Conservation (phyloP, 495 filamentous ascomycete species). For the Patellaria atrata region DNA sequence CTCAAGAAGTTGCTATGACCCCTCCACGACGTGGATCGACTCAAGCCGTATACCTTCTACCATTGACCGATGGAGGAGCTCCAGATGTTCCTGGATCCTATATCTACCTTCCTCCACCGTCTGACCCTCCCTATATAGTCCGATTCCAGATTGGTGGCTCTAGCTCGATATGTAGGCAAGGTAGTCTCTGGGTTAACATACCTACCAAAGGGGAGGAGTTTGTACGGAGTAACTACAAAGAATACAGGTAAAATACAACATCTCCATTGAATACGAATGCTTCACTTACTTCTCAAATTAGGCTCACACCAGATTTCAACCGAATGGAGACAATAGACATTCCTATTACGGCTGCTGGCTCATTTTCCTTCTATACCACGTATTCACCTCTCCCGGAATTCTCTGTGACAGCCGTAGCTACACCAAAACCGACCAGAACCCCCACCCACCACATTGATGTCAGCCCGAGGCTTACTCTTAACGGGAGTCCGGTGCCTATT, state of each 20-base stretch:
- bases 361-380: conserved; percentile 91
- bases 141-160: conserved; percentile 92
- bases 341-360: conserved; percentile 66
- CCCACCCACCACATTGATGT: conserved; percentile 84
- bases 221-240: conserved; percentile 57
- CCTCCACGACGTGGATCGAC: too few species aligned
- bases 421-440: conserved; percentile 49
- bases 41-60: conserved; percentile 58
- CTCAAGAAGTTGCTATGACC: too few species aligned
- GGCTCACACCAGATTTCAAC: conserved; percentile 84
- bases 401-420: conserved; percentile 36
- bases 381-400: conserved; percentile 78
- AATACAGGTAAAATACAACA: conserved; percentile 48
- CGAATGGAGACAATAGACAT: conserved; percentile 78
- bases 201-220: conserved; percentile 63
- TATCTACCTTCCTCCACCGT: conserved; percentile 74
- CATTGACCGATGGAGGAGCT: conserved; percentile 80
- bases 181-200: conserved; percentile 91
- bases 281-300: conserved; percentile 26
- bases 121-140: conserved; percentile 54
- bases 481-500: conserved; percentile 54
- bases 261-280: not conserved
- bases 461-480: conserved; percentile 62
- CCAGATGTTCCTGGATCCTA: conserved; percentile 82
- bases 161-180: conserved; percentile 85